Evolutionary conservation across 495 filamentous ascomycete species (phyloP).

Genomic region (Aspergillus asperescens): DNA sequence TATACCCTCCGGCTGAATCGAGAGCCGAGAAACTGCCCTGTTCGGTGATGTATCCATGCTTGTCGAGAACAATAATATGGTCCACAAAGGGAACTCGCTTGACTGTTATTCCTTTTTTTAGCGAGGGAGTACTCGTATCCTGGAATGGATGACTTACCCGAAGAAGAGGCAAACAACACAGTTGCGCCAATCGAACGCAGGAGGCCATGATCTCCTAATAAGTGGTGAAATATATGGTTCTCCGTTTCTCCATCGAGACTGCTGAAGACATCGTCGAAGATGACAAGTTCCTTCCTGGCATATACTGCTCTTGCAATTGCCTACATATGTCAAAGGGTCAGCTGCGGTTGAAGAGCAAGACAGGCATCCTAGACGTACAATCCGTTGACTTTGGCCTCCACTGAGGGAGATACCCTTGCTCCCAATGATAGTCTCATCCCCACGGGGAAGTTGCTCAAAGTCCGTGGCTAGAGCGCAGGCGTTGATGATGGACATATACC

Average conservation of each 20-base stretch:
- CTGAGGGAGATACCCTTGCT: slow-evolving; percentile 60
- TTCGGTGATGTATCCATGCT: slow-evolving; percentile 40
- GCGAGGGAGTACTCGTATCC: neutral
- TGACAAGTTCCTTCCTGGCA: slow-evolving; percentile 45
- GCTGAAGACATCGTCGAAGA: slow-evolving; percentile 58
- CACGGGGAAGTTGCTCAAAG: slow-evolving; percentile 48
- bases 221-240: slow-evolving; percentile 51
- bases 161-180: slow-evolving; percentile 49
- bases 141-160: slow-evolving; percentile 22
- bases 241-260: slow-evolving; percentile 58
- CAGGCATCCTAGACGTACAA: slow-evolving; percentile 30
- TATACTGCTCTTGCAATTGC: slow-evolving; percentile 57
- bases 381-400: slow-evolving; percentile 63
- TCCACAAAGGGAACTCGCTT: slow-evolving; percentile 48
- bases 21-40: slow-evolving; percentile 49
- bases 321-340: slow-evolving; percentile 11
- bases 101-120: slow-evolving; percentile 21
- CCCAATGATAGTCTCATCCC: slow-evolving; percentile 56
- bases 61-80: slow-evolving; percentile 47
- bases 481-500: slow-evolving; percentile 60
- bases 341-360: neutral
- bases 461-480: slow-evolving; percentile 58
- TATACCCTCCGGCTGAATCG: slow-evolving; percentile 42
- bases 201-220: slow-evolving; percentile 53
- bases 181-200: slow-evolving; percentile 45